phyloP scores from a whole-genome alignment of 2,329 filamentous ascomycete species.

The Fusarium sp. region DNA sequence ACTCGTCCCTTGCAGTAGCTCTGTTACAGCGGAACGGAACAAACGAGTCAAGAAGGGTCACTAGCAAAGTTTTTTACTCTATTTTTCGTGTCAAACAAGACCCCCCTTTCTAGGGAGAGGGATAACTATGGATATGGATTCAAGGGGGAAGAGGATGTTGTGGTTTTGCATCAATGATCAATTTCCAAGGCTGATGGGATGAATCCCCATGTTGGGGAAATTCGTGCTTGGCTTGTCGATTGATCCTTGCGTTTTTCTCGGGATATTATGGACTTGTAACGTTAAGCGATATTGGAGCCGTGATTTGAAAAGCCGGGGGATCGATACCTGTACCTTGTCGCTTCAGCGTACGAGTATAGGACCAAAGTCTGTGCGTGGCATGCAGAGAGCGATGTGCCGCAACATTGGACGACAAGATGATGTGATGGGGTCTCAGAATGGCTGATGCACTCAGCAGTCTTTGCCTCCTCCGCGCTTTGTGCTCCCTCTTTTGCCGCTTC shows the following conservation, averaged over 20 bases:
- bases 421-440: conserved; percentile 2
- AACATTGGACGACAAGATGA: conserved; percentile 7
- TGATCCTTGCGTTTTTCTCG: conserved; percentile 14
- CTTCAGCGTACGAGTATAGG: not conserved
- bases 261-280: conserved; percentile 27
- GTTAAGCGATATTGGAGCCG: conserved; percentile 35
- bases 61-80: not conserved
- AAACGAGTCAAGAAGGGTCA: conserved; percentile 24
- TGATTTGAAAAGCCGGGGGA: conserved; percentile 22
- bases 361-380: conserved; percentile 17
- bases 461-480: conserved; percentile 2
- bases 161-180: conserved; percentile 15
- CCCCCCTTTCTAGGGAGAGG: conserved; percentile 2
- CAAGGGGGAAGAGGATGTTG: not conserved
- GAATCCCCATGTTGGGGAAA: not conserved
- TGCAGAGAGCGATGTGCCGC: not conserved
- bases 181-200: conserved; percentile 12
- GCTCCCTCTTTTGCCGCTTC: not conserved
- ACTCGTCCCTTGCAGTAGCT: conserved; percentile 28
- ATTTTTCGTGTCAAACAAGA: conserved; percentile 9
- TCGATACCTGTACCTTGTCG: not conserved
- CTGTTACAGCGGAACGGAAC: conserved; percentile 15
- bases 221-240: not conserved
- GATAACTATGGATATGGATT: too few relatives aligned
- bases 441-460: not conserved